Conservation (phyloP, 208 protist genomes). For the Trypanosoma avium region DNA sequence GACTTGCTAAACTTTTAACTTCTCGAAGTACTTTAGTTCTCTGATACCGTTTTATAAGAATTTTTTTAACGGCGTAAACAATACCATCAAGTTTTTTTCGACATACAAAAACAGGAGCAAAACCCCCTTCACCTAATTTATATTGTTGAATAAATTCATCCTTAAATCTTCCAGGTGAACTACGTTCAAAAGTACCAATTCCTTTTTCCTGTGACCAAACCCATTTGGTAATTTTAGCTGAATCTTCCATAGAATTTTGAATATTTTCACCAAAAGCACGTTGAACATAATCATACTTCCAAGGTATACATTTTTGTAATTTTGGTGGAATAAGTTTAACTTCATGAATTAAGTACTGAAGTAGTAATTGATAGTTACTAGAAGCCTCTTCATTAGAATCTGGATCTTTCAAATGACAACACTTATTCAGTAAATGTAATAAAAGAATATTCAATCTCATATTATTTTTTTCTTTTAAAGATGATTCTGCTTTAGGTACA, state of each 20-base stretch:
- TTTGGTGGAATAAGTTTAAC: conserved; percentile 47
- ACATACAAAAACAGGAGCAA: conserved; percentile 85
- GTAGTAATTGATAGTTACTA: conserved; percentile 63
- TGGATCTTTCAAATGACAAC: conserved; percentile 73
- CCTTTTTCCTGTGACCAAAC: conserved; percentile 68
- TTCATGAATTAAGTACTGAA: conserved; percentile 54
- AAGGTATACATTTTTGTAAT: conserved; percentile 49
- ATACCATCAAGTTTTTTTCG: conserved; percentile 82
- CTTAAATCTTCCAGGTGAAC: conserved; percentile 59
- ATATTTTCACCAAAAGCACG: conserved; percentile 46
- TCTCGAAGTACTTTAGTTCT: conserved; percentile 66
- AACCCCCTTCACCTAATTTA: conserved; percentile 72
- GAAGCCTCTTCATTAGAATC: conserved; percentile 74
- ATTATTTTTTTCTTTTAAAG: conserved; percentile 57
- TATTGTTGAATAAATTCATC: conserved; percentile 84
- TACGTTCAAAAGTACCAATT: conserved; percentile 45
- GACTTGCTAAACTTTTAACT: conserved; percentile 72
- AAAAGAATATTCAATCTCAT: conserved; percentile 62
- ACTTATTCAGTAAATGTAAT: conserved; percentile 74
- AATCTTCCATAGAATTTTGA: conserved; percentile 29
- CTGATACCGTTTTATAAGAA: conserved; percentile 63
- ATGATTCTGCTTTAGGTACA: conserved; percentile 10
- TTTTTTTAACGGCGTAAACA: conserved; percentile 86
- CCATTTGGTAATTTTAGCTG: conserved; percentile 62
- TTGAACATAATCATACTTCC: conserved; percentile 50